phyloP scores from a whole-genome alignment of 2,329 filamentous ascomycete species.

The Trichoderma atrobrunneum region DNA sequence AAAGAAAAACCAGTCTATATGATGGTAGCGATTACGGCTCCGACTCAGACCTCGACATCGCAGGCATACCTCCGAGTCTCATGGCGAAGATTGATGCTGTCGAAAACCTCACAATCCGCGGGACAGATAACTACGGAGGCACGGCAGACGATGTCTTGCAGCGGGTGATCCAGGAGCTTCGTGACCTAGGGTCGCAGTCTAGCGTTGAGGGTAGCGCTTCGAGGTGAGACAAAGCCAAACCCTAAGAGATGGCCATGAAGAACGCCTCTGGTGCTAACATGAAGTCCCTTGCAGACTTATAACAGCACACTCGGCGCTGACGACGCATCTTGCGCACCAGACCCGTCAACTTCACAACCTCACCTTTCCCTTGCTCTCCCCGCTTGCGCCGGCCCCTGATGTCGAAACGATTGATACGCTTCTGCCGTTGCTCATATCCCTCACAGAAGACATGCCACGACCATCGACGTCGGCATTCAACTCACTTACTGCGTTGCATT shows the following conservation, averaged over 20 bases:
- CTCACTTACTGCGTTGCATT: slow-evolving; percentile 66
- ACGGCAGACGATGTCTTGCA: slow-evolving; percentile 64
- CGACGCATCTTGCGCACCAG: slow-evolving; percentile 72
- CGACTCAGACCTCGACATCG: slow-evolving; percentile 65
- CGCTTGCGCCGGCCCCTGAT: slow-evolving; percentile 61
- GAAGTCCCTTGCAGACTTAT: slow-evolving; percentile 54
- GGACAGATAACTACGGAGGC: slow-evolving; percentile 64
- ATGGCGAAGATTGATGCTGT: slow-evolving; percentile 70
- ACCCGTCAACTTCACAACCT: slow-evolving; percentile 72
- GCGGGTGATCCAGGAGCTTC: slow-evolving; percentile 66
- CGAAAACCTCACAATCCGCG: slow-evolving; percentile 65
- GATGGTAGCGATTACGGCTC: slow-evolving; percentile 74
- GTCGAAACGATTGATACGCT: slow-evolving; percentile 65
- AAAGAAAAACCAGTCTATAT: slow-evolving; percentile 57
- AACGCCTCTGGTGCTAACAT: not conserved
- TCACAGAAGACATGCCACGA: slow-evolving; percentile 65
- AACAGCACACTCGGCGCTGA: slow-evolving; percentile 70
- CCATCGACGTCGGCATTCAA: slow-evolving; percentile 60
- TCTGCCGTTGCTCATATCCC: slow-evolving; percentile 63
- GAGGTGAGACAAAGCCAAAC: slow-evolving; percentile 48
- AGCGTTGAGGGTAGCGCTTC: slow-evolving; percentile 70
- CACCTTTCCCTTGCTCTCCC: slow-evolving; percentile 67
- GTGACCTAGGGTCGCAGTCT: slow-evolving; percentile 70
- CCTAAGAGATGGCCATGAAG: not conserved
- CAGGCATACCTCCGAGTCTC: slow-evolving; percentile 65